Percentiles rank a stretch among this genome's conserved stretches.
Conservation (phyloP, 257 asterid species). For the Linaria vulgaris region DNA sequence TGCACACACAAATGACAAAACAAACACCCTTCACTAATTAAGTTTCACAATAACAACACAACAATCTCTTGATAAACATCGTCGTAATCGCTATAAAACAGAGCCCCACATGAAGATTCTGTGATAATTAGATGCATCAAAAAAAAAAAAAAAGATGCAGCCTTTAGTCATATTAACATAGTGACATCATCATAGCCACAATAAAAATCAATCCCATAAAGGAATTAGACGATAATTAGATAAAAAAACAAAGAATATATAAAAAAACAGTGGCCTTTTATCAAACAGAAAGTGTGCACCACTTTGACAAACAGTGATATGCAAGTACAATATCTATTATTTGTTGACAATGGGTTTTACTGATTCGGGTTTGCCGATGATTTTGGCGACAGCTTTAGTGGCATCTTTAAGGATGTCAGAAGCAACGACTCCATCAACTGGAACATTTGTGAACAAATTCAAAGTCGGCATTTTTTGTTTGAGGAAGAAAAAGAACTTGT, state of each 20-base stretch:
- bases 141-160: background rate
- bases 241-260: background rate
- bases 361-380: conserved; percentile 90
- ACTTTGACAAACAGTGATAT: no score
- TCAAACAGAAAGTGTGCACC: conserved; percentile 25
- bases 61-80: conserved; percentile 3
- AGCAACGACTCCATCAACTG: conserved; percentile 87
- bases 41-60: background rate
- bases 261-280: conserved; percentile 13
- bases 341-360: conserved; percentile 43
- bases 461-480: conserved; percentile 67
- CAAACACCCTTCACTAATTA: background rate
- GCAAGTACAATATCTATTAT: no score
- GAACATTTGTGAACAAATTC: conserved; percentile 79
- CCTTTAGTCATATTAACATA: conserved; percentile 29
- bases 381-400: conserved; percentile 90
- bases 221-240: background rate
- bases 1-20: no score
- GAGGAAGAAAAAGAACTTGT: no score
- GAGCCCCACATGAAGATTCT: background rate
- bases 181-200: no score
- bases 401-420: conserved; percentile 95
- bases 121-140: background rate
- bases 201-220: no score
- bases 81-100: background rate